Percentiles rank a stretch among this genome's conserved stretches.
Evolutionary conservation across 768 basidiomycete genomes (phyloP).

Genomic region (Russula compacta): DNA sequence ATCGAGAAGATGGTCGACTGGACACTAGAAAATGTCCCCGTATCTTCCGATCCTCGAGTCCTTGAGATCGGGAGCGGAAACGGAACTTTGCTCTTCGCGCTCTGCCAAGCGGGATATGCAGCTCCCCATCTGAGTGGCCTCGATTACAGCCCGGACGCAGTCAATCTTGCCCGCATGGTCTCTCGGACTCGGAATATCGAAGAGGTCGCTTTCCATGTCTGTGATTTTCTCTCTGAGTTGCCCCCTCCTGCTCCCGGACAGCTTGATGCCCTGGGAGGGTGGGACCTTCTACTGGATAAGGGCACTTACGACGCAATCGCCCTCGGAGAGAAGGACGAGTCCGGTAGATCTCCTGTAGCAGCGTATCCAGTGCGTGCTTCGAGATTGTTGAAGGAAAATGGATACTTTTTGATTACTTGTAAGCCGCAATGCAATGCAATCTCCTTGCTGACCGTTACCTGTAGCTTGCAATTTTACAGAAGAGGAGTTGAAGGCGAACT

Average conservation of each 20-base stretch:
- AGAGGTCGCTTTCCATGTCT: slow-evolving; percentile 45
- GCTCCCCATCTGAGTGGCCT: slow-evolving; percentile 47
- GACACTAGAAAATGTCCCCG: slow-evolving; percentile 47
- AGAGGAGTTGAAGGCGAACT: slow-evolving; percentile 52
- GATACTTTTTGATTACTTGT: slow-evolving; percentile 76
- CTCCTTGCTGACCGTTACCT: not conserved
- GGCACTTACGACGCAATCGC: slow-evolving; percentile 88
- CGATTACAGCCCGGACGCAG: slow-evolving; percentile 70
- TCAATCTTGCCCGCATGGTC: slow-evolving; percentile 52
- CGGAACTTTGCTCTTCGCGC: slow-evolving; percentile 63
- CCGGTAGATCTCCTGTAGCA: slow-evolving; percentile 44
- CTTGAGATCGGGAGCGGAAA: slow-evolving; percentile 80
- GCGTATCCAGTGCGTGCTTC: slow-evolving; percentile 52
- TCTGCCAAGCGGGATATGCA: slow-evolving; percentile 58
- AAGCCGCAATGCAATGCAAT: slow-evolving; percentile 22
- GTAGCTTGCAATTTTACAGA: slow-evolving; percentile 76
- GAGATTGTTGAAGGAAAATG: slow-evolving; percentile 52
- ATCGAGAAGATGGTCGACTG: slow-evolving; percentile 76
- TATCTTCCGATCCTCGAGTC: slow-evolving; percentile 38
- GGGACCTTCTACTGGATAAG: slow-evolving; percentile 78
- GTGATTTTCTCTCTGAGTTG: slow-evolving; percentile 56
- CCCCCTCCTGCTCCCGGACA: slow-evolving; percentile 30
- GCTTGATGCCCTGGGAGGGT: slow-evolving; percentile 28
- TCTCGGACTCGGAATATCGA: slow-evolving; percentile 34
- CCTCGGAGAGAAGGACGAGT: slow-evolving; percentile 48